phyloP scores from a whole-genome alignment of 129 eudicot genomes.

The Centaurea solstitialis region DNA sequence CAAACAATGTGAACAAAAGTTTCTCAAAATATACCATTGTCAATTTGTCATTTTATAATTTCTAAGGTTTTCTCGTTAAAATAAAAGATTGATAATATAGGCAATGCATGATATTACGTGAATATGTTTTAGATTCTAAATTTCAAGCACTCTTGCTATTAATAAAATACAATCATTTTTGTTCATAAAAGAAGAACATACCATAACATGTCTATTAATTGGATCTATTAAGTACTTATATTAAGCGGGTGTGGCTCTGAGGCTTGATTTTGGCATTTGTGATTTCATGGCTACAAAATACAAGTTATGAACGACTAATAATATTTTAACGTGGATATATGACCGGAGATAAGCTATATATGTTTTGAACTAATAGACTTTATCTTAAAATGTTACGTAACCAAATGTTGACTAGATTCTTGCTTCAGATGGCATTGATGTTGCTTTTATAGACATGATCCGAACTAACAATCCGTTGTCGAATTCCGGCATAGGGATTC shows the following conservation, averaged over 20 bases:
- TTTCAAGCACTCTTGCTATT: background rate
- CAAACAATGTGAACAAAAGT: background rate
- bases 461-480: slow-evolving; percentile 49
- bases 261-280: background rate
- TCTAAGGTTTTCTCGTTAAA: background rate
- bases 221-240: background rate
- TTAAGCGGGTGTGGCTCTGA: background rate
- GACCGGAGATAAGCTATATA: too few relatives aligned
- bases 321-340: background rate
- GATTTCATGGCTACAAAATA: background rate
- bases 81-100: background rate
- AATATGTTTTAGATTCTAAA: too few relatives aligned
- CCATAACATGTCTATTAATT: background rate
- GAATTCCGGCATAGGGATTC: slow-evolving; percentile 63
- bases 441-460: slow-evolving; percentile 26
- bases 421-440: background rate
- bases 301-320: background rate
- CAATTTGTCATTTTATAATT: background rate
- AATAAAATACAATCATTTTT: too few relatives aligned
- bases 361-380: too few relatives aligned
- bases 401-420: too few relatives aligned
- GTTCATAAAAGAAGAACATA: too few relatives aligned
- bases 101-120: background rate
- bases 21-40: background rate
- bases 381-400: too few relatives aligned